Evolutionary conservation across 495 filamentous ascomycete genomes (phyloP).

Genomic region (Daldinia bambusicola): DNA sequence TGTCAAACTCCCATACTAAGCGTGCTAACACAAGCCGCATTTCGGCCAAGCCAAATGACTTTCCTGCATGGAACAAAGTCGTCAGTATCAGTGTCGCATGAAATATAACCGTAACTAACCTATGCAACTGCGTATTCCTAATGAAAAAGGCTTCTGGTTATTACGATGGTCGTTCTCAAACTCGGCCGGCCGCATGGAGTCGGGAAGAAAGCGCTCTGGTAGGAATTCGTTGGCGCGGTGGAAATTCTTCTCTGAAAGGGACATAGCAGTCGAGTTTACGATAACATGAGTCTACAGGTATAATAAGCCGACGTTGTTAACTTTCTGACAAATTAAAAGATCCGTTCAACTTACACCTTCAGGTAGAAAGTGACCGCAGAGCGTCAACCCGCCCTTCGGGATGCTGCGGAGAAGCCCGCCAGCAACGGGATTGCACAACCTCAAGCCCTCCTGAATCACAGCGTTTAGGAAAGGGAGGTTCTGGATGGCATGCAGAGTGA

Average conservation of each 20-base stretch:
- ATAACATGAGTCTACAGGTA: background rate
- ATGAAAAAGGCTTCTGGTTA: background rate
- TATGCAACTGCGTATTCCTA: background rate
- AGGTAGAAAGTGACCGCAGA: too few relatives aligned
- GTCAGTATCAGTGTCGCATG: too few relatives aligned
- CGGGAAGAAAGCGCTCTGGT: background rate
- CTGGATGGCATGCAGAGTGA: background rate
- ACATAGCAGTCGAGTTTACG: conserved; percentile 1
- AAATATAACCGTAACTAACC: background rate
- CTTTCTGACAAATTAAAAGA: too few relatives aligned
- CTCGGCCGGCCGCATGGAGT: background rate
- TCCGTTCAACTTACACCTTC: too few relatives aligned
- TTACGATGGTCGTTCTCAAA: background rate
- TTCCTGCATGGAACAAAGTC: background rate
- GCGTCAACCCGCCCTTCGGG: too few relatives aligned
- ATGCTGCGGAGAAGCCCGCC: too few relatives aligned
- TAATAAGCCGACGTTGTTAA: background rate
- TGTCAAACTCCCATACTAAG: background rate
- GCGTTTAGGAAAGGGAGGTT: conserved; percentile 2
- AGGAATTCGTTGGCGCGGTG: background rate
- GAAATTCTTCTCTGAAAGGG: background rate
- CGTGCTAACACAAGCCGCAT: conserved; percentile 1
- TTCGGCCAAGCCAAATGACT: background rate
- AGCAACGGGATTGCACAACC: background rate
- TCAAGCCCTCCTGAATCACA: background rate